These are phyloP conservation scores for Talaromyces sp. DNA, from an alignment of 2,329 filamentous ascomycete species.

Conservation along the genomic window DNA sequence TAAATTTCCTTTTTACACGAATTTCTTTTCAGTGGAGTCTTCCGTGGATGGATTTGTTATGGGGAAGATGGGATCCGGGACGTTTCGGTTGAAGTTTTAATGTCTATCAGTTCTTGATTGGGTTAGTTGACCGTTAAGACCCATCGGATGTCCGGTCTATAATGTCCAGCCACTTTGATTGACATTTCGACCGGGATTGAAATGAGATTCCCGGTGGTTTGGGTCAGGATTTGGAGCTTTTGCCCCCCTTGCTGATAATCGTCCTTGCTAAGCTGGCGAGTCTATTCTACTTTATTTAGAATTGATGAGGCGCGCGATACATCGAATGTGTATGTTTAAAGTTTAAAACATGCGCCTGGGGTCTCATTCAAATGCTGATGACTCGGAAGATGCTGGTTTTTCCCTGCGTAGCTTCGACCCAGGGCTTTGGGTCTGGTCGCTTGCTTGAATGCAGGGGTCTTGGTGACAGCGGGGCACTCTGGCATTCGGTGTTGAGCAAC, in stretches of 20 bases:
- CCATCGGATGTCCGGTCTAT: neutral
- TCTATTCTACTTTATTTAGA: conserved; percentile 1
- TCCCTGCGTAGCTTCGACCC: neutral
- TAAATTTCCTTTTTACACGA: too few relatives aligned
- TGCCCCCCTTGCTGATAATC: neutral
- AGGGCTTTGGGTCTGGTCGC: neutral
- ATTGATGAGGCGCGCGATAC: neutral
- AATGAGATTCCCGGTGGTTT: neutral
- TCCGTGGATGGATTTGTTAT: too few relatives aligned
- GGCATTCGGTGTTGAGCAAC: neutral
- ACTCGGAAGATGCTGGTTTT: neutral
- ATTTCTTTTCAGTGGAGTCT: too few relatives aligned
- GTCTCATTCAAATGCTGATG: neutral
- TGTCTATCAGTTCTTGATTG: neutral
- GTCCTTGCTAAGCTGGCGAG: neutral
- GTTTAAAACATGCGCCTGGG: neutral
- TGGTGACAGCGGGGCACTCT: conserved; percentile 3
- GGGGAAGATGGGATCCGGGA: neutral
- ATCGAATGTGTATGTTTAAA: neutral
- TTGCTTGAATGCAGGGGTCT: neutral
- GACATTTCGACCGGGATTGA: neutral
- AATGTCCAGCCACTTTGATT: neutral
- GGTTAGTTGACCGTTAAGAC: conserved; percentile 21
- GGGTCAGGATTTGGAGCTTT: neutral
- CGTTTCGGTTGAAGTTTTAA: neutral